Conservation (phyloP, 768 basidiomycete genomes). For the Leucocoprinus birnbaumii region DNA sequence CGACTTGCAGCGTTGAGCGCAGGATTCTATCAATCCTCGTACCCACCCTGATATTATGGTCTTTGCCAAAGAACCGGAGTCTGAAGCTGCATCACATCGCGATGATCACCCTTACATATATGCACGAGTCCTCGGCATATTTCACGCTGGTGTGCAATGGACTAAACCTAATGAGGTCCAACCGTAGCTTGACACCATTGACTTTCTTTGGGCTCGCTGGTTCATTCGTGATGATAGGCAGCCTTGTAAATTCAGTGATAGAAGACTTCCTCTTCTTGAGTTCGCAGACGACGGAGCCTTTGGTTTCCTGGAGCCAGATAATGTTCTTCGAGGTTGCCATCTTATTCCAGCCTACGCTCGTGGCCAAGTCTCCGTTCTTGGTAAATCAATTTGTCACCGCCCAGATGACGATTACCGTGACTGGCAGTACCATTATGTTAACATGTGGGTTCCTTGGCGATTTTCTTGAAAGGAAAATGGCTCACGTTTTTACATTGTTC, state of each 20-base stretch:
- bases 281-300: conserved; percentile 30
- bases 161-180: not conserved
- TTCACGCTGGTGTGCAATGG: conserved; percentile 21
- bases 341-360: conserved; percentile 28
- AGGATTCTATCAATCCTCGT: no score
- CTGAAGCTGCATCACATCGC: no score
- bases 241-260: conserved; percentile 21
- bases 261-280: conserved; percentile 31
- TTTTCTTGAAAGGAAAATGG: no score
- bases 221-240: conserved; percentile 24
- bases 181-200: conserved; percentile 22
- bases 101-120: conserved; percentile 10
- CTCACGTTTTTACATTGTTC: no score
- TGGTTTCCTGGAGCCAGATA: conserved; percentile 30
- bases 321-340: conserved; percentile 30
- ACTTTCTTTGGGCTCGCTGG: conserved; percentile 34
- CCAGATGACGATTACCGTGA: not conserved
- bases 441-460: not conserved
- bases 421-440: not conserved
- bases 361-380: not conserved
- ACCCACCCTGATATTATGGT: no score
- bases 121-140: conserved; percentile 19
- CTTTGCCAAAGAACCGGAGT: no score
- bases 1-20: no score
- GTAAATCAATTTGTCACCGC: not conserved